A percentile compares a stretch with the other conserved stretches of the same genome.
Evolutionary conservation across 345 rosid genomes (phyloP).

Genomic region (Arabis alpina): DNA sequence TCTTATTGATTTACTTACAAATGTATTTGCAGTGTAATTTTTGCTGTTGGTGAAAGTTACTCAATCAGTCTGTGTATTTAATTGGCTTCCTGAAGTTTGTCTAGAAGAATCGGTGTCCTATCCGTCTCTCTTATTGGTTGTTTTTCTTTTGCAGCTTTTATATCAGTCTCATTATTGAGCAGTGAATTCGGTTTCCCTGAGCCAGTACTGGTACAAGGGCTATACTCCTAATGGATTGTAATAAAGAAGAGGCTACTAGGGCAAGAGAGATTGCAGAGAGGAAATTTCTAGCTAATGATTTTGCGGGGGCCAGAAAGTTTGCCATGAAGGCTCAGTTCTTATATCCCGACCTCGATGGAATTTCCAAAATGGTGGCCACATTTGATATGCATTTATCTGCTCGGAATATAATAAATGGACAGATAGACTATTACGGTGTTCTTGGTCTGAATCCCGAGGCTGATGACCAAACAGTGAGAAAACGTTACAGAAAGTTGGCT

Average conservation of each 20-base stretch:
- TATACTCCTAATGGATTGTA: conserved; percentile 52
- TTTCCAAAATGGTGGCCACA: conserved; percentile 58
- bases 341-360: conserved; percentile 62
- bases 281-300: conserved; percentile 56
- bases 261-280: conserved; percentile 63
- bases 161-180: not conserved
- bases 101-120: not conserved
- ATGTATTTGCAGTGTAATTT: conserved; percentile 7
- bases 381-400: conserved; percentile 58
- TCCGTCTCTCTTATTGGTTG: not conserved
- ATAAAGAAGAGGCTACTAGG: conserved; percentile 58
- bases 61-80: not conserved
- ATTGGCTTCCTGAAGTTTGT: not conserved
- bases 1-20: not conserved
- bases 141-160: not conserved
- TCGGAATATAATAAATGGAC: conserved; percentile 50
- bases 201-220: not conserved
- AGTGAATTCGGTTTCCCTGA: not conserved
- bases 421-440: conserved; percentile 58
- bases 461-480: conserved; percentile 60
- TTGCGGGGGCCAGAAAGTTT: conserved; percentile 57
- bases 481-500: conserved; percentile 62
- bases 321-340: conserved; percentile 65
- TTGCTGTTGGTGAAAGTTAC: not conserved
- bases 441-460: conserved; percentile 61